Evolutionary conservation across 2,329 filamentous ascomycete species (phyloP), one percentile per base, ranked within the genome.

Genomic region (Whalleya microplaca): DNA sequence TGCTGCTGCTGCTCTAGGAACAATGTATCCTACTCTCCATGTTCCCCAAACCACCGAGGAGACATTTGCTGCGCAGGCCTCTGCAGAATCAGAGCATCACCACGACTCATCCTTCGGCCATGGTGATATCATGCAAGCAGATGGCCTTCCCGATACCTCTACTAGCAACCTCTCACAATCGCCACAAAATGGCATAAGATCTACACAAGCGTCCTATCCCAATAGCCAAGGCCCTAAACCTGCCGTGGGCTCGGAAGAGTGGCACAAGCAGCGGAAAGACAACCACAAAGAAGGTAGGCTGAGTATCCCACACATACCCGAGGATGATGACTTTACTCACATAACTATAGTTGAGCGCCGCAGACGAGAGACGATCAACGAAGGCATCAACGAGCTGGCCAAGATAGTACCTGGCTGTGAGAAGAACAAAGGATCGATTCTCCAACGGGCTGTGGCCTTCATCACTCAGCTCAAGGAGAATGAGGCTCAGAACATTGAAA

Each of bases 321-420:
- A 6, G 20, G 23, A 12, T 41, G 23, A 12, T 41, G 23, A 18
- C 2, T 7, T 20, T 63, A 45, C 67, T 67, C 51, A 65, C 55
- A 46, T 58, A 65, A 46, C 37, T 45, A 14, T 52, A 98, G 95
- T 99, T 60, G 95, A 99, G 77, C 92, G 95, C 58, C 91, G 95
- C 56, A 92, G 95, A 44, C 91, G 95, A 62, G 95, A 99, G 76
- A 97, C 95, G 0, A 99, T 99, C 73, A 99, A 99, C 65, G 95
- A 99, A 76, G 95, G 95, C 48, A 99, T 99, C 67, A 98, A 97
- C 70, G 95, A 98, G 75, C 85, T 99, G 27, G 91, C 94, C 65
- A 98, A 97, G 78, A 96, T 99, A 64, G 95, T 99, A 0, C 95
- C 95, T 0, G 92, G 92, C 14, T 97, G 94, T 69, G 95, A 99